Evolutionary conservation across 164 flowering plant genomes (phyloP).

Genomic region (Tinospora cordifolia): DNA sequence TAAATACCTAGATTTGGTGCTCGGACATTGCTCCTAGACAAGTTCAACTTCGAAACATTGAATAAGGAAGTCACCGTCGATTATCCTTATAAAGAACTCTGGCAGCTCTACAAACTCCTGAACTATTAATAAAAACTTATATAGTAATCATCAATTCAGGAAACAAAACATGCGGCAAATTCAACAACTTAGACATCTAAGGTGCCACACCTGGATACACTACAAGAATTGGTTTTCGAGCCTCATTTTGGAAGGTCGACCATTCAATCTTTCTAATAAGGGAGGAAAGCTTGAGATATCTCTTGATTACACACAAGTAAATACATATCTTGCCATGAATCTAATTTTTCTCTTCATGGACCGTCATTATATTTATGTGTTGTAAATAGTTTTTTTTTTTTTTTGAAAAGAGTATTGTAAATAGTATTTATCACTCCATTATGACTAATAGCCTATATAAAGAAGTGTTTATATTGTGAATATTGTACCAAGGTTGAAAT

Average conservation of each 20-base stretch:
- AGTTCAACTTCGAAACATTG: slow-evolving; percentile 39
- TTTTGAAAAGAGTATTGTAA: too few species aligned
- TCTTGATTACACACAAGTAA: slow-evolving; percentile 70
- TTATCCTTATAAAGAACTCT: slow-evolving; percentile 50
- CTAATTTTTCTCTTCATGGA: too few species aligned
- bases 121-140: slow-evolving; percentile 26
- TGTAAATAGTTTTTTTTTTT: too few species aligned
- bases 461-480: too few species aligned
- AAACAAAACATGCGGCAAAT: background rate
- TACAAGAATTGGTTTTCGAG: slow-evolving; percentile 71
- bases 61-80: slow-evolving; percentile 66
- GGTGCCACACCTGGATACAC: slow-evolving; percentile 56
- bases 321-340: slow-evolving; percentile 89
- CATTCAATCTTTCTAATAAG: slow-evolving; percentile 49
- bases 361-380: too few species aligned
- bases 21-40: slow-evolving; percentile 60
- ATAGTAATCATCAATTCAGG: background rate
- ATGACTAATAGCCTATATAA: too few species aligned
- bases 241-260: slow-evolving; percentile 77
- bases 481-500: too few species aligned
- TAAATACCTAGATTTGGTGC: slow-evolving; percentile 46
- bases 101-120: slow-evolving; percentile 36
- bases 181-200: background rate
- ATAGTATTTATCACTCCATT: too few species aligned
- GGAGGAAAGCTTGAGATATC: slow-evolving; percentile 38